Evolutionary conservation across 2,329 filamentous ascomycete genomes (phyloP).

Genomic region (Cordyceps sp.): DNA sequence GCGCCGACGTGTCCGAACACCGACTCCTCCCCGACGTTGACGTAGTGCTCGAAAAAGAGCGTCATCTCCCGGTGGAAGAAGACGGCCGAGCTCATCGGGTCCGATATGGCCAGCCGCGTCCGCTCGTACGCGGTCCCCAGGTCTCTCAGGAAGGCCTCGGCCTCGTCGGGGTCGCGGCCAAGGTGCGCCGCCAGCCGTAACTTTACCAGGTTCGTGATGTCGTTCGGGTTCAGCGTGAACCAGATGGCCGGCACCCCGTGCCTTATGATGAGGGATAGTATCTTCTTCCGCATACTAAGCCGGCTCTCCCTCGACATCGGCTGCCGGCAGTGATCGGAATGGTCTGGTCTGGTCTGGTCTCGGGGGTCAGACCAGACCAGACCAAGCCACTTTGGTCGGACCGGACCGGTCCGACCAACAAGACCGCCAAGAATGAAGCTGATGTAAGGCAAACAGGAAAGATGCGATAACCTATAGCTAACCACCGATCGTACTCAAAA

Average conservation of each 20-base stretch:
- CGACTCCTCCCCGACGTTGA: too few species aligned
- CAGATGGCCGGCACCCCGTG: constrained; percentile 2
- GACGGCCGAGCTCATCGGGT: too few species aligned
- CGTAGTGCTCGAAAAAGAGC: too few species aligned
- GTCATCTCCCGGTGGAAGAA: too few species aligned
- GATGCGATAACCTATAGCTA: too few species aligned
- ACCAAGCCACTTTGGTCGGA: neutral
- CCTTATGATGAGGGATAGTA: neutral
- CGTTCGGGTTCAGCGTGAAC: constrained; percentile 4
- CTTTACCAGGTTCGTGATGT: constrained; percentile 5
- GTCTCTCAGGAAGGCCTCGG: constrained; percentile 1
- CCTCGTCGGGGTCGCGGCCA: constrained; percentile 1
- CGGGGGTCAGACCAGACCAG: neutral
- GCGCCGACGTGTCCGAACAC: too few species aligned
- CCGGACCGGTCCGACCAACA: neutral
- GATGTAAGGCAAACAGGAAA: neutral
- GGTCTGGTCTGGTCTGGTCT: neutral
- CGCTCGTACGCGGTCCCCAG: too few species aligned
- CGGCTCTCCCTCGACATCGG: too few species aligned
- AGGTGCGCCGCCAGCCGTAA: constrained; percentile 2
- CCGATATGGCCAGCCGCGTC: too few species aligned
- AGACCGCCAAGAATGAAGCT: neutral
- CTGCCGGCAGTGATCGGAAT: too few species aligned
- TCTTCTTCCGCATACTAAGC: too few species aligned
- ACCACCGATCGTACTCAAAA: neutral